Evolutionary conservation across 148 eudicot species (phyloP).

Genomic region (Salicornia ramosissima): DNA sequence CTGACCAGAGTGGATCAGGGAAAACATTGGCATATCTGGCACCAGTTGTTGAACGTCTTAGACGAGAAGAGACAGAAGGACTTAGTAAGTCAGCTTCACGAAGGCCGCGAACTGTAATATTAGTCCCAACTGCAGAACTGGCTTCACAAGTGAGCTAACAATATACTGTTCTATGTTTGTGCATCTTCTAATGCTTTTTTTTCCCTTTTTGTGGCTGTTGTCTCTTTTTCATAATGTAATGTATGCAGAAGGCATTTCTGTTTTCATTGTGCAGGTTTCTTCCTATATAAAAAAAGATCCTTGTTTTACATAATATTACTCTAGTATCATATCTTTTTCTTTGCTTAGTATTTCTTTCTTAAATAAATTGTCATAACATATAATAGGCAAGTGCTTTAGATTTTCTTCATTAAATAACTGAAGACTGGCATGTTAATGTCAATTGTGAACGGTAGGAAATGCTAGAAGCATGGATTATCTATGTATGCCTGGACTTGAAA

Average conservation of each 20-base stretch:
- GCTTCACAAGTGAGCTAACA: constrained; percentile 70
- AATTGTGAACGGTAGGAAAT: not conserved
- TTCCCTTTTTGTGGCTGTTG: not conserved
- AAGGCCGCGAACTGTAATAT: constrained; percentile 76
- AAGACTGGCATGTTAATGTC: not conserved
- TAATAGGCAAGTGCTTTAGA: not conserved
- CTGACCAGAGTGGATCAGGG: constrained; percentile 99
- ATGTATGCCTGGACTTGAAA: constrained; percentile 1
- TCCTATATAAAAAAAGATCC: not conserved
- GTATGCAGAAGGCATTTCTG: not conserved
- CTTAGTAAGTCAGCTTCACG: constrained; percentile 56
- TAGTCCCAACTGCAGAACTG: constrained; percentile 97
- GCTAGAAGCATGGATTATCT: not conserved
- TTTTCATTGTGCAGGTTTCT: not conserved
- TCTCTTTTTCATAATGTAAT: not conserved
- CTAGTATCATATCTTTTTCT: not conserved
- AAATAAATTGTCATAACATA: not conserved
- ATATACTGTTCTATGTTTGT: not conserved
- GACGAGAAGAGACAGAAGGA: constrained; percentile 86
- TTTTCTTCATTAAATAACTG: not conserved
- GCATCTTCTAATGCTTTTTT: not conserved
- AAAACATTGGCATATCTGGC: constrained; percentile 92
- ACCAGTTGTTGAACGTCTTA: constrained; percentile 78
- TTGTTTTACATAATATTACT: not conserved
- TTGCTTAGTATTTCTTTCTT: not conserved